These are phyloP conservation scores for Saccharomycopsis selenospora DNA, from an alignment of 805 yeast genomes.

Conservation along the genomic window DNA sequence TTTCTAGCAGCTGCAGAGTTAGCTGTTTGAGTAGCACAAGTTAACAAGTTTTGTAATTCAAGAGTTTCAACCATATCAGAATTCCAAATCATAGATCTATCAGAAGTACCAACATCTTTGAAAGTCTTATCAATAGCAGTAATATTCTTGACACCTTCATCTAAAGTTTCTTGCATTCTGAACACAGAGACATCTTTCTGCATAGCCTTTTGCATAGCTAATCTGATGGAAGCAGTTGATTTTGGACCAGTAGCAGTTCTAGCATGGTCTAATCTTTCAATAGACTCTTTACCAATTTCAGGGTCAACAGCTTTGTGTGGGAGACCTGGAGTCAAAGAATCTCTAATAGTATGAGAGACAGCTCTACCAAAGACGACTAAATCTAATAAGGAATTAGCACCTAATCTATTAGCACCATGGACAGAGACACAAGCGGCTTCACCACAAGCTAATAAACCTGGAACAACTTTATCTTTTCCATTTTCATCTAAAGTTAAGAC, in stretches of 20 bases:
- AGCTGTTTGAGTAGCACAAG: conserved; percentile 97
- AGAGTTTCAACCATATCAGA: conserved; percentile 93
- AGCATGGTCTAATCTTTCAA: conserved; percentile 80
- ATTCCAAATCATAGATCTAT: conserved; percentile 98
- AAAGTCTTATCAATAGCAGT: conserved; percentile 67
- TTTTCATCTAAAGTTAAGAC: conserved; percentile 72
- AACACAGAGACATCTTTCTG: conserved; percentile 95
- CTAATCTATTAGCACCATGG: conserved; percentile 98
- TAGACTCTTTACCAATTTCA: conserved; percentile 82
- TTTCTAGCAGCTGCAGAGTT: conserved; percentile 87
- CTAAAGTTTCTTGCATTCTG: conserved; percentile 87
- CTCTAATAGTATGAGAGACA: conserved; percentile 86
- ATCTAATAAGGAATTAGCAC: conserved; percentile 95
- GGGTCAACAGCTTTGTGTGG: conserved; percentile 79
- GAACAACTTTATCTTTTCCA: conserved; percentile 87
- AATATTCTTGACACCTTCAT: conserved; percentile 82
- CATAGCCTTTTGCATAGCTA: conserved; percentile 92
- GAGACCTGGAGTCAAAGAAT: conserved; percentile 76
- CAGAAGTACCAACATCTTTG: conserved; percentile 75
- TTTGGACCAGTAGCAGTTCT: conserved; percentile 80
- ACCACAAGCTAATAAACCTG: conserved; percentile 96
- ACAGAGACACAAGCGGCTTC: conserved; percentile 99
- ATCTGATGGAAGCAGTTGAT: conserved; percentile 83
- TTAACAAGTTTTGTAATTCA: conserved; percentile 91
- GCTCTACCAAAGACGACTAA: conserved; percentile 98